Evolutionary conservation across 306 rosid species (phyloP), one percentile per base, ranked within the genome.

Genomic region (Cicer bijugum): DNA sequence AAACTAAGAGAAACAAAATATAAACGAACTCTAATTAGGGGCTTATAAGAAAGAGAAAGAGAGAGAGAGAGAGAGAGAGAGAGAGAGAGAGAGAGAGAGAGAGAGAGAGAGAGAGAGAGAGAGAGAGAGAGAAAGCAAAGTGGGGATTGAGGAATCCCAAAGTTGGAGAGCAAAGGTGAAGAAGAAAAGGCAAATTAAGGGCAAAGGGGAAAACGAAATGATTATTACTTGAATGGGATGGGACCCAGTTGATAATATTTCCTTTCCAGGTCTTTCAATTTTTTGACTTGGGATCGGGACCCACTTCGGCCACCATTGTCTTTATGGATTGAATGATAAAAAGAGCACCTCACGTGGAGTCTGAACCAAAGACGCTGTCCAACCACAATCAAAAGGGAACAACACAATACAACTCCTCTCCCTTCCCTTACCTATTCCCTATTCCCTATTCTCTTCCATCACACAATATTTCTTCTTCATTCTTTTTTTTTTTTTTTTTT

Each of bases 291-390:
- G 87, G 83, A 87, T 80, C 48, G 96, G 95, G 94, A 64, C 96
- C 97, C 95, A 86, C 85, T n/a, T 74, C 48, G 86, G 84, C 90
- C 96, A 83, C 95, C 95, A 85, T 78, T 86, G 93, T 90, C 96
- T 91, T 90, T 87, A 85, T 86, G 93, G 91, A 87, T 89, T 93
- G 88, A 93, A 93, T 89, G 80, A 89, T 90, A 86, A 86, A 93
- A 91, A 85, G 93, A 88, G 97, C 99, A 90, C 90, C 99, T 90
- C 99, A 94, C 97, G 97, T 94, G 99, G 99, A 87, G 72, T 88
- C 97, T 91, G 97, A 91, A 84, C 91, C 93, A 88, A 88, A 87
- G 88, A 86, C 75, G 35, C 96, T 87, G 96, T 88, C 92, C 95
- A 85, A 83, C 96, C 98, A 92, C 90, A 83, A 85, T 82, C 71